Evolutionary conservation across 176 grass and related monocot genomes (phyloP), one percentile per base, ranked within the genome.

Genomic region (Oryza punctata): DNA sequence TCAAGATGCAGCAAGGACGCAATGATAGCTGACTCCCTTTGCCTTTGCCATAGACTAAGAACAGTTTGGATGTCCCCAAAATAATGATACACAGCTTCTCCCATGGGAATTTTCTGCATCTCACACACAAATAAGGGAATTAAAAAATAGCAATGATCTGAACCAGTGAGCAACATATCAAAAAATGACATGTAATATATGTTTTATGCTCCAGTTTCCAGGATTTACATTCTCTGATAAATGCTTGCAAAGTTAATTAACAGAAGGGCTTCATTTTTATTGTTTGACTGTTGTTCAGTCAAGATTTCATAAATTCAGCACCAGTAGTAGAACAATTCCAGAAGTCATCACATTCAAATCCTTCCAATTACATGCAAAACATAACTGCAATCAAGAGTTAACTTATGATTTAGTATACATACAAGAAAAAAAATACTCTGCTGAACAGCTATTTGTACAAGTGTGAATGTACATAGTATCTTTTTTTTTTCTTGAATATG

Each of bases 81-180:
- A 30, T 72, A 63, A 63, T 1, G 1, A 5, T 5, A 4, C 26
- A 16, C 3, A 9, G 40, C 25, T 72, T 30, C 10, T 2, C 10
- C 59, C 23, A 81, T 63, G 40, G n/a, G 70, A 67, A 24, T 12
- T 63, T 43, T 80, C 87, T 89, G 76, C 63, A 77, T 25, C 38
- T 10, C 59, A 76, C 28, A 80, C 11, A 80, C 32, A 78, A 75
- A 59, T 44, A 47, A 38, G 33, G 49, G 33, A 35, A 35, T 35
- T 35, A 35, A 35, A 35, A 35, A 6, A 35, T 2, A 49, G 4
- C 33, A 35, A 35, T 35, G 33, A 6, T 35, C 33, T 35, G 33
- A 35, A 35, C 5, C 5, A 35, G 33, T 0, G 5, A 35, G 5
- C 33, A 35, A 35, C 5, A 35, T 49, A 47, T 12, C 33, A 35